A percentile compares a stretch with the other conserved stretches of the same genome.
Evolutionary conservation across 2,329 filamentous ascomycete genomes (phyloP).

Genomic region (Pseudocercospora ulei): DNA sequence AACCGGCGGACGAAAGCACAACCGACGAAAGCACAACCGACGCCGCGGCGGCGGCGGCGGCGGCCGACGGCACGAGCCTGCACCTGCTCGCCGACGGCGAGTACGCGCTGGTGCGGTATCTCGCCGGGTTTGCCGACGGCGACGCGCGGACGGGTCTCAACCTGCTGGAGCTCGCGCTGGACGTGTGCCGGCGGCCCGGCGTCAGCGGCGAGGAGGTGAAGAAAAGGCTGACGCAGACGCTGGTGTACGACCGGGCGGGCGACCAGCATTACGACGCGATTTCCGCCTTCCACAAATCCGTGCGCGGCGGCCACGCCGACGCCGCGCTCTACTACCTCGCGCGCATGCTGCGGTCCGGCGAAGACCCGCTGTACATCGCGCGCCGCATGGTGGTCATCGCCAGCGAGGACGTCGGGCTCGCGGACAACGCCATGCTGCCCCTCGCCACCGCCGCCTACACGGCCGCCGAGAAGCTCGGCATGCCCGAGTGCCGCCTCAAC

Average conservation of each 20-base stretch:
- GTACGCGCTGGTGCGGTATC: constrained; percentile 57
- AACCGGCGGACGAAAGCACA: constrained; percentile 9
- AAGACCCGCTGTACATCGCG: constrained; percentile 87
- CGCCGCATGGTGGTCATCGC: constrained; percentile 90
- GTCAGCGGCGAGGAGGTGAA: constrained; percentile 67
- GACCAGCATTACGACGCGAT: constrained; percentile 98
- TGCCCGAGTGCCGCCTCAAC: constrained; percentile 89
- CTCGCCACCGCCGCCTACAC: constrained; percentile 79
- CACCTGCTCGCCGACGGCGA: constrained; percentile 59
- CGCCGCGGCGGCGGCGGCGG: neutral
- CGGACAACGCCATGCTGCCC: constrained; percentile 71
- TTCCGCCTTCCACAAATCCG: constrained; percentile 90
- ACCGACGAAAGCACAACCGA: no score
- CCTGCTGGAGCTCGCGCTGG: constrained; percentile 78
- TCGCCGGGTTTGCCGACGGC: constrained; percentile 79
- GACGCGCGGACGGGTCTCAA: constrained; percentile 90
- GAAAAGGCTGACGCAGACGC: constrained; percentile 71
- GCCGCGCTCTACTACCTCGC: constrained; percentile 89
- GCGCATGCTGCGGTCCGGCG: constrained; percentile 88
- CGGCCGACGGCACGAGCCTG: constrained; percentile 26
- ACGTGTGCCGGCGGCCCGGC: constrained; percentile 56
- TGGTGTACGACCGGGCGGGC: constrained; percentile 88
- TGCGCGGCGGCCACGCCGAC: constrained; percentile 76
- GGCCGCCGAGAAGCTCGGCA: constrained; percentile 83
- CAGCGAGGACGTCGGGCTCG: constrained; percentile 84